A percentile compares a stretch with the other conserved stretches of the same genome.
phyloP scores from a whole-genome alignment of 1,284 basidiomycete species.

The Puccinia hordei region DNA sequence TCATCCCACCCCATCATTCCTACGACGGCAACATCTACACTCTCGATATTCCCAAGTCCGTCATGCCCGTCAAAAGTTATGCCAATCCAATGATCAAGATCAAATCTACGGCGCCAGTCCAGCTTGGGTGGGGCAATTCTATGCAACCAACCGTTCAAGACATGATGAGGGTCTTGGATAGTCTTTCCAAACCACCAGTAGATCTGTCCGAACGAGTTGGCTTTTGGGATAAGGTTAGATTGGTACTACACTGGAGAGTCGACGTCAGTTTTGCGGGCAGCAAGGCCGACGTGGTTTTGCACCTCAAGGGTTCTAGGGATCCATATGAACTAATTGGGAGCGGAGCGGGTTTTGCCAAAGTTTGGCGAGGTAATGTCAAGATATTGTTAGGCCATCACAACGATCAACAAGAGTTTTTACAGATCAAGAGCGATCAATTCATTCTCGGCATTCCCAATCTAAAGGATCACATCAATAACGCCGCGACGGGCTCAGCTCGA shows the following conservation, averaged over 20 bases:
- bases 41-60: constrained; percentile 80
- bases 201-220: constrained; percentile 86
- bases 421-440: constrained; percentile 79
- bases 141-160: constrained; percentile 85
- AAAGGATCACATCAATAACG: constrained; percentile 62
- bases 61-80: constrained; percentile 93
- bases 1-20: constrained; percentile 62
- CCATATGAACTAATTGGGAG: constrained; percentile 74
- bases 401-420: constrained; percentile 75
- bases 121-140: constrained; percentile 87
- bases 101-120: constrained; percentile 68
- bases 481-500: constrained; percentile 60
- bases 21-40: constrained; percentile 63
- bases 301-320: constrained; percentile 70
- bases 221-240: constrained; percentile 92
- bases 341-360: constrained; percentile 86
- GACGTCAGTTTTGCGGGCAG: constrained; percentile 70
- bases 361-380: constrained; percentile 77
- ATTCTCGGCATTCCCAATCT: constrained; percentile 73
- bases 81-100: constrained; percentile 70
- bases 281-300: constrained; percentile 51
- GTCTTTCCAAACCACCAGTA: constrained; percentile 74
- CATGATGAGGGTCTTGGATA: constrained; percentile 79
- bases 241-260: constrained; percentile 82
- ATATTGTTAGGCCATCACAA: constrained; percentile 76